Evolutionary conservation across 768 basidiomycete genomes (phyloP).

Genomic region (Mrakia gelida): DNA sequence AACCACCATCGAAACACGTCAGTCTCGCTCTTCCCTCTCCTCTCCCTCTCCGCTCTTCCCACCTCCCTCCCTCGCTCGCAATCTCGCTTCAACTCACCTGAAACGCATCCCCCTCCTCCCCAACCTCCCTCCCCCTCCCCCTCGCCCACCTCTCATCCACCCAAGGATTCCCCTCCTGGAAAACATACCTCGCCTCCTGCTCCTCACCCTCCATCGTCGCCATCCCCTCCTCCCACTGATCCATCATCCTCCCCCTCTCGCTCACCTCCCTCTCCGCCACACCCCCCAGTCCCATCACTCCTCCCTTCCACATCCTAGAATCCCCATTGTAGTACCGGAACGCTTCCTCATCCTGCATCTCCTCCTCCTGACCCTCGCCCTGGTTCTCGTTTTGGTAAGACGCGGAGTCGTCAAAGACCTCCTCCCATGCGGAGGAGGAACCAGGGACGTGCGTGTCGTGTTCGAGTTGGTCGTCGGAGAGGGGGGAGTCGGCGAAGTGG

Average conservation of each 20-base stretch:
- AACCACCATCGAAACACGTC: neutral
- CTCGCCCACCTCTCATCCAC: constrained; percentile 47
- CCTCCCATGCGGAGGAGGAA: constrained; percentile 37
- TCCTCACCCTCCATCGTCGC: constrained; percentile 68
- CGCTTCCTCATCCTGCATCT: constrained; percentile 35
- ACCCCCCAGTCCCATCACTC: neutral
- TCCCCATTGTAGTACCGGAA: constrained; percentile 28
- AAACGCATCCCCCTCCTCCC: neutral
- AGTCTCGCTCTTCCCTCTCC: neutral
- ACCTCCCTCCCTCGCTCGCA: neutral
- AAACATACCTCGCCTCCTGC: constrained; percentile 54
- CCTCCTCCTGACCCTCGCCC: constrained; percentile 37
- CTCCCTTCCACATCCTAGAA: neutral
- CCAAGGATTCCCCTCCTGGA: constrained; percentile 76
- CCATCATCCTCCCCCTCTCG: constrained; percentile 66
- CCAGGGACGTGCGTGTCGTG: constrained; percentile 33
- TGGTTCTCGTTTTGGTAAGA: neutral
- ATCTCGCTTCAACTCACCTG: constrained; percentile 22
- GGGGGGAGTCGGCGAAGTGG: neutral
- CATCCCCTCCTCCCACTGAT: constrained; percentile 65
- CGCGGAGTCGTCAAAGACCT: constrained; percentile 12
- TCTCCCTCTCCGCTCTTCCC: neutral
- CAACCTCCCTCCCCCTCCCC: neutral
- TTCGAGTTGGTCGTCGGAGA: constrained; percentile 2
- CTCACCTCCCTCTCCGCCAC: constrained; percentile 11